Evolutionary conservation across 495 filamentous ascomycete species (phyloP), one percentile per base, ranked within the genome.

Genomic region (Baudoinia panamericana): DNA sequence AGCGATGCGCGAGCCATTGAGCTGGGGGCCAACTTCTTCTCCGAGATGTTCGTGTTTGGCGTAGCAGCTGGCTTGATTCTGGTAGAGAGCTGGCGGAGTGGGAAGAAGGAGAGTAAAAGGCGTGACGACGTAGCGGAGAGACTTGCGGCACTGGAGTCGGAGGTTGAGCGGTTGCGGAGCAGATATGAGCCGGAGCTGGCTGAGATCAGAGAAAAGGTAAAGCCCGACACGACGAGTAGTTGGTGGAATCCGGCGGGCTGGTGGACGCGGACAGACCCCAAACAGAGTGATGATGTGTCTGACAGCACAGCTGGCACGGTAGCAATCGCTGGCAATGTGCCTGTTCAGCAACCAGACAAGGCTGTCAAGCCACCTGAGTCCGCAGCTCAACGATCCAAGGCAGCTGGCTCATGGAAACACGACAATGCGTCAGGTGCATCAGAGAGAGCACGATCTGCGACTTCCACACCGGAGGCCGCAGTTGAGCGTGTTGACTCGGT

Each of bases 1-100:
- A 80, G 83, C 23, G 92, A 99, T 52, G 72, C 73, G 11, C 95
- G 96, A 55, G 90, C 90, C 4, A 93, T 99, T 20, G 90, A 99
- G 56, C 72, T 86, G 5, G 93, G 93, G 19, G 92, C 90, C 8
- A 93, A 92, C 42, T 93, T 99, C 37, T 78, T 92, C 36, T 84
- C 84, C 29, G 90, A 99, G 52, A 64, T 72, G 1, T 99, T 99
- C 56, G 73, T 99, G 22, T 80, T 96, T 40, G 38, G 73, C 4
- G 84, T 96, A 11, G 92, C 81, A 2, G 75, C 76, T 10, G 70
- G 67, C 0, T 57, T 96, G 50, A 79, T 99, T 28, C 56, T 92
- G 1, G 87, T 81, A 43, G 90, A 99, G 61, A 81, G 78, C 17
- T 76, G 72, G 56, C 67, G 81, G 38, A 72, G 78, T 3, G 71